Base-by-base conservation (phyloP, 495 filamentous ascomycete genomes). In the Beverwykella pulmonaria region DNA sequence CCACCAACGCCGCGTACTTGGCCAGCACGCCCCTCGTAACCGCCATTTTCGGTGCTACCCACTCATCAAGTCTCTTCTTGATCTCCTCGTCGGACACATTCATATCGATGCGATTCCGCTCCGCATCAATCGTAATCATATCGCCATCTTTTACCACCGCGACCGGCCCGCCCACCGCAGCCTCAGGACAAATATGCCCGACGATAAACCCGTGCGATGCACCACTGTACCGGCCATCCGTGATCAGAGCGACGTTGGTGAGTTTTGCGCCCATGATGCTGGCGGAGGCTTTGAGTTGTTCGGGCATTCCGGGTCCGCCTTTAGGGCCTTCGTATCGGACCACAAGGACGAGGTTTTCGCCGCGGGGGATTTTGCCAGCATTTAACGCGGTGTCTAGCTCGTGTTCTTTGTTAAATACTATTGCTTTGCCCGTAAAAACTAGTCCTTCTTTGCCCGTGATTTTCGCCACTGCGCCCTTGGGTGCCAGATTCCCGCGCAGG, bases 231-330 rank as follows among this genome's bases (percentile, higher is more conserved):
- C 94, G 81, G 0, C 94, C 94, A 76, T 98, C 94, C 0, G 94
- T 98, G 26, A 98, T 91, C 10, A 98, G 80, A 0, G 94, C 94
- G 20, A 97, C 86, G 68, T 97, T 97, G 63, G 78, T 90, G 50
- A 98, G 79, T 23, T 88, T 89, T 9, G 94, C 94, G 25, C 94
- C 94, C 91, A 96, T 96, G 30, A 98, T 87, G 7, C 91, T 90
- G 1, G 92, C 93, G 66, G 85, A 89, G 9, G 94, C 89, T 73
- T 89, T 92, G 32, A 97, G 83, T 79, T 97, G 92, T 77, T 98
- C 94, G n/a, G 94, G 94, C 94, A 98, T 98, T 17, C 94, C 94
- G 7, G 94, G 94, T 0, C 93, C 94, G 72, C 94, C 94, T 75
- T 91, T 92, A 6, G 94, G 94, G 0, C 94, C 94, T 75, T 98